Conservation (phyloP, 192 early-diverging fungal genomes). For the Entomortierella parvispora region DNA sequence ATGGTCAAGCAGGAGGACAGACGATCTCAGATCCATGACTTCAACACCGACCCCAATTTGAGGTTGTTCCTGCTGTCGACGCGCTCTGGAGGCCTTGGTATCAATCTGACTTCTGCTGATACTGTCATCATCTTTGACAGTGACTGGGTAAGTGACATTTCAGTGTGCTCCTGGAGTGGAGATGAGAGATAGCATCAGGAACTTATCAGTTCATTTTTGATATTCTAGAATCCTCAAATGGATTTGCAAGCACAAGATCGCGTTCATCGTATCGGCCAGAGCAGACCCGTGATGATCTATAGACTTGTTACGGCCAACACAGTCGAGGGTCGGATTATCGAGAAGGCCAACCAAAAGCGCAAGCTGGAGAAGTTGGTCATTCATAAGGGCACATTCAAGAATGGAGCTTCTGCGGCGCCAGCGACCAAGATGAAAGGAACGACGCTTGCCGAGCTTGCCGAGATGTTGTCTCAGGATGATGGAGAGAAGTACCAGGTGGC, state of each 20-base stretch:
- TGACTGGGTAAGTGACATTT: slow-evolving; percentile 76
- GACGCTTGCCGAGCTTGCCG: slow-evolving; percentile 73
- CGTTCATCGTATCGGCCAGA: slow-evolving; percentile 97
- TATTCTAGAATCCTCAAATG: slow-evolving; percentile 92
- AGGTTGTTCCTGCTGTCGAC: slow-evolving; percentile 94
- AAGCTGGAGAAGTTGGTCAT: slow-evolving; percentile 96
- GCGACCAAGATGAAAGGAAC: slow-evolving; percentile 52
- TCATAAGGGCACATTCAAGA: slow-evolving; percentile 86
- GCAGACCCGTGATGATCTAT: slow-evolving; percentile 90
- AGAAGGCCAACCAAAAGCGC: slow-evolving; percentile 84
- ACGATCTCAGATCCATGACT: slow-evolving; percentile 80
- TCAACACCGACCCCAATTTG: slow-evolving; percentile 67
- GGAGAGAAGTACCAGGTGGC: slow-evolving; percentile 70
- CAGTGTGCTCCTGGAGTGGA: slow-evolving; percentile 4
- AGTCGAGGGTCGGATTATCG: slow-evolving; percentile 86
- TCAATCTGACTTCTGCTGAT: slow-evolving; percentile 96
- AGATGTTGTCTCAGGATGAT: slow-evolving; percentile 79
- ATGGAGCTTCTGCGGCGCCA: slow-evolving; percentile 16
- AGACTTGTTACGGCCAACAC: slow-evolving; percentile 86
- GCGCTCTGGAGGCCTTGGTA: slow-evolving; percentile 95
- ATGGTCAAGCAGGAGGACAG: slow-evolving; percentile 83
- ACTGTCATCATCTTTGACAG: slow-evolving; percentile 97
- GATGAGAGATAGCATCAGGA: too few species aligned
- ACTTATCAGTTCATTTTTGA: too few species aligned
- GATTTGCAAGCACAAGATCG: slow-evolving; percentile 97